Evolutionary conservation across 2,329 filamentous ascomycete species (phyloP).

Genomic region (Coccinonectria pachysandricola): DNA sequence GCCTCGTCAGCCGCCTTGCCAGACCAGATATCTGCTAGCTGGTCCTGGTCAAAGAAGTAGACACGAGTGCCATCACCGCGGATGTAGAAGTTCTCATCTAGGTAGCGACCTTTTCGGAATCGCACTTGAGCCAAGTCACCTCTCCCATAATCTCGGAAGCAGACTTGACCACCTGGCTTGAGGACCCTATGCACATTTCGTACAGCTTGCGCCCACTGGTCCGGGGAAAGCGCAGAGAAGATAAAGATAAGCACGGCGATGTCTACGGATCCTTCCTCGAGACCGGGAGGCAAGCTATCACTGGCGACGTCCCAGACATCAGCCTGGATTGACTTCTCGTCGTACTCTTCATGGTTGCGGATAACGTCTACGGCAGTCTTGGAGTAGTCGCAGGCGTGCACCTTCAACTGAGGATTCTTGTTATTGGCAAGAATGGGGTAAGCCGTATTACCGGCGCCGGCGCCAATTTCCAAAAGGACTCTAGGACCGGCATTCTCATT

Average conservation of each 20-base stretch:
- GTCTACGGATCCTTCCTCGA: constrained; percentile 74
- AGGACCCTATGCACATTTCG: constrained; percentile 71
- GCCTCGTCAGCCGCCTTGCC: constrained; percentile 25
- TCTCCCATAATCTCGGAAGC: constrained; percentile 94
- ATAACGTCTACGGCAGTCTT: constrained; percentile 93
- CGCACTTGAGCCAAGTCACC: constrained; percentile 93
- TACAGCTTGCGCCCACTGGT: constrained; percentile 75
- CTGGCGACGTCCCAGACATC: constrained; percentile 90
- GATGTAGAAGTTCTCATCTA: constrained; percentile 96
- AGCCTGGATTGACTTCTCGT: constrained; percentile 62
- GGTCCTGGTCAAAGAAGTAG: constrained; percentile 89
- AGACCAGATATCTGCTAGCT: constrained; percentile 72
- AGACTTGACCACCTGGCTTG: constrained; percentile 84
- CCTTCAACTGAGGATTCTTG: constrained; percentile 67
- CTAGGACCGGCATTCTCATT: constrained; percentile 56
- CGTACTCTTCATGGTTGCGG: constrained; percentile 67
- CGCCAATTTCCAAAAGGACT: constrained; percentile 79
- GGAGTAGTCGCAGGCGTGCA: constrained; percentile 94
- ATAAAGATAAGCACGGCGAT: constrained; percentile 94
- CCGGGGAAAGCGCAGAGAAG: constrained; percentile 80
- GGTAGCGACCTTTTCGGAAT: constrained; percentile 89
- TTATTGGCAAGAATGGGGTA: constrained; percentile 84
- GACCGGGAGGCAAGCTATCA: constrained; percentile 61
- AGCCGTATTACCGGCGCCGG: constrained; percentile 91
- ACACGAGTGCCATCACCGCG: constrained; percentile 91